Base-by-base conservation (phyloP, 768 basidiomycete species). In the Podaxis sp. region DNA sequence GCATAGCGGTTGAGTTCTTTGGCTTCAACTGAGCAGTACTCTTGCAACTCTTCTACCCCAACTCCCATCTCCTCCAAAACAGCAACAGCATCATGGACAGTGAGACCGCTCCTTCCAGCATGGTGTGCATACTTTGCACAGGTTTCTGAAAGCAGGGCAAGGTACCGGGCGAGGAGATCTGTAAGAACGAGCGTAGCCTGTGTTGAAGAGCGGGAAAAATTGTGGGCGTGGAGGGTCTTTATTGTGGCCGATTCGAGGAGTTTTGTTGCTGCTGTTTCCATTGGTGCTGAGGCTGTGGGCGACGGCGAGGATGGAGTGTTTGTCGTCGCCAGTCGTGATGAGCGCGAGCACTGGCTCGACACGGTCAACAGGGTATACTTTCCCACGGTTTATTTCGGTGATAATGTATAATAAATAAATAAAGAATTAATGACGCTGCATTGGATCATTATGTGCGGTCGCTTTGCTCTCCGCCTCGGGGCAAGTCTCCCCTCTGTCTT, bases 61-160 rank as follows among this genome's bases (percentile, higher is more conserved):
- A 91, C 81, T 17, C 93, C 93, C 15, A 93, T 77, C 59, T 93
- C 92, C n/a, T 84, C 85, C 30, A 95, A 77, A 9, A 88, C 90
- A 12, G 78, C 77, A 2, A 87, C 68, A 5, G 86, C 85, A 73
- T 95, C 93, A 59, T 79, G 76, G 0, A 81, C 75, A 15, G 82
- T 83, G 19, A 92, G 71, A 24, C 75, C 76, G 2, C 81, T 79
- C 53, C 93, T 76, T n/a, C 90, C 92, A 1, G 90, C 82, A 68
- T 91, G 89, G 63, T 89, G 83, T 0, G 92, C 87, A 69, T 90
- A 90, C 69, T 84, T 85, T 22, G 87, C 87, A 69, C 87, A 88
- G 6, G 90, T 85, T 0, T 83, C 77, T 0, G 89, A 77, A 19
- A 93, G 78, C 26, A 93, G 78, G 9, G 82, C 67, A 61, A 93